A percentile compares a stretch with the other conserved stretches of the same genome.
Evolutionary conservation across 2,329 filamentous ascomycete genomes (phyloP).

Genomic region (Hypoxylon sp.): DNA sequence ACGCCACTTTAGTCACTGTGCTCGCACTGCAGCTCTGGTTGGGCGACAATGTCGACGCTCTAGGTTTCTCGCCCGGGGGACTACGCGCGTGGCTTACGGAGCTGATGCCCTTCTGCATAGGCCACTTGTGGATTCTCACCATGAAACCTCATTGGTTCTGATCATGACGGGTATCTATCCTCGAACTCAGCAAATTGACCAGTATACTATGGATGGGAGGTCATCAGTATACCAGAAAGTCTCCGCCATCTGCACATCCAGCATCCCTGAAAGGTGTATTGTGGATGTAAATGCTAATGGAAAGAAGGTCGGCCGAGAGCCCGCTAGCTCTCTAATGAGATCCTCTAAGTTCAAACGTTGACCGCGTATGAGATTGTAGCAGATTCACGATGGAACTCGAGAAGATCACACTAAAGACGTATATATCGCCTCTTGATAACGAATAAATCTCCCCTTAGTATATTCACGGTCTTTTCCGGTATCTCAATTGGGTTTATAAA

Average conservation of each 20-base stretch:
- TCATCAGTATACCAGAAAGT: neutral
- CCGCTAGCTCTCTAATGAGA: too few species aligned
- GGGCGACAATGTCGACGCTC: conserved; percentile 31
- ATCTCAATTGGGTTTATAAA: neutral
- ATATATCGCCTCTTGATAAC: neutral
- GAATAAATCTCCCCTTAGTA: neutral
- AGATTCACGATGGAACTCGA: neutral
- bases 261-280: neutral
- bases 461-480: neutral
- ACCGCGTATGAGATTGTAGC: too few species aligned
- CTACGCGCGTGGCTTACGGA: conserved; percentile 38
- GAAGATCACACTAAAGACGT: neutral
- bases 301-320: neutral
- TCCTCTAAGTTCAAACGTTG: too few species aligned
- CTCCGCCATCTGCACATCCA: too few species aligned
- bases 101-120: conserved; percentile 41
- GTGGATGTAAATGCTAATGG: neutral
- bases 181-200: neutral
- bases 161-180: neutral
- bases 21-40: conserved; percentile 35
- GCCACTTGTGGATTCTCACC: conserved; percentile 42
- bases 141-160: conserved; percentile 41
- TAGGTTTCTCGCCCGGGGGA: conserved; percentile 36
- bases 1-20: conserved; percentile 36
- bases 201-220: neutral